Percentiles rank a stretch among this genome's conserved stretches.
phyloP scores from a whole-genome alignment of 2,329 filamentous ascomycete genomes.

The Xylaria sp. region DNA sequence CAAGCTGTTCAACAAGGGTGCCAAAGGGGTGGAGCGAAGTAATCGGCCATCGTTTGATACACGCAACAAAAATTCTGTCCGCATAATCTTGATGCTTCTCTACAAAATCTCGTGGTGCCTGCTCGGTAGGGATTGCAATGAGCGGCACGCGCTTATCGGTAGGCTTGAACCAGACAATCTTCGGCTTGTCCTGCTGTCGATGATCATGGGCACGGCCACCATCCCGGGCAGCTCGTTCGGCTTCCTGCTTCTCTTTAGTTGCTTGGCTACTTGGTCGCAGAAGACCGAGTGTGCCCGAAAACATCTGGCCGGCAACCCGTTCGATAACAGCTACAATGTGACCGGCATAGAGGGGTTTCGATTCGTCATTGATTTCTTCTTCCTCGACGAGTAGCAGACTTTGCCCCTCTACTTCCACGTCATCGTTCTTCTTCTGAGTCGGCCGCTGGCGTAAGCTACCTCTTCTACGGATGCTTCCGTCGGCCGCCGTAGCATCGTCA shows the following conservation, averaged over 20 bases:
- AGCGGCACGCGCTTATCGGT: constrained; percentile 98
- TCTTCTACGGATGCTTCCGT: constrained; percentile 89
- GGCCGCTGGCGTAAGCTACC: constrained; percentile 96
- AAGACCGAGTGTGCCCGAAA: constrained; percentile 93
- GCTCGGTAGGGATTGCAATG: constrained; percentile 97
- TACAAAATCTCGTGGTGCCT: constrained; percentile 96
- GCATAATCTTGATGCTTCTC: constrained; percentile 98
- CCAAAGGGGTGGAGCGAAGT: constrained; percentile 99
- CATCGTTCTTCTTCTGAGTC: constrained; percentile 99
- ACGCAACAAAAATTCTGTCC: constrained; percentile 97
- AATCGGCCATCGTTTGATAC: constrained; percentile 99
- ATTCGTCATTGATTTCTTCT: constrained; percentile 97
- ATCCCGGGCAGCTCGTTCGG: constrained; percentile 90
- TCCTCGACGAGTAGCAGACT: constrained; percentile 96
- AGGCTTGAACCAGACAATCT: constrained; percentile 99
- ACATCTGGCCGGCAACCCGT: constrained; percentile 97
- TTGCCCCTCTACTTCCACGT: constrained; percentile 98
- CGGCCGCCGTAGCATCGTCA: constrained; percentile 68
- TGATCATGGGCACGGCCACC: constrained; percentile 81
- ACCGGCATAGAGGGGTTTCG: constrained; percentile 96
- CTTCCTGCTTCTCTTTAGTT: constrained; percentile 99
- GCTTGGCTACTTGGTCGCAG: constrained; percentile 97
- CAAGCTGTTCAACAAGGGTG: constrained; percentile 95
- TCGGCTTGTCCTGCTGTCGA: constrained; percentile 93
- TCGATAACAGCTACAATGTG: constrained; percentile 98